A percentile compares a stretch with the other conserved stretches of the same genome.
phyloP scores from a whole-genome alignment of 768 basidiomycete genomes.

The Tylopilus plumbeoviolaceoides region DNA sequence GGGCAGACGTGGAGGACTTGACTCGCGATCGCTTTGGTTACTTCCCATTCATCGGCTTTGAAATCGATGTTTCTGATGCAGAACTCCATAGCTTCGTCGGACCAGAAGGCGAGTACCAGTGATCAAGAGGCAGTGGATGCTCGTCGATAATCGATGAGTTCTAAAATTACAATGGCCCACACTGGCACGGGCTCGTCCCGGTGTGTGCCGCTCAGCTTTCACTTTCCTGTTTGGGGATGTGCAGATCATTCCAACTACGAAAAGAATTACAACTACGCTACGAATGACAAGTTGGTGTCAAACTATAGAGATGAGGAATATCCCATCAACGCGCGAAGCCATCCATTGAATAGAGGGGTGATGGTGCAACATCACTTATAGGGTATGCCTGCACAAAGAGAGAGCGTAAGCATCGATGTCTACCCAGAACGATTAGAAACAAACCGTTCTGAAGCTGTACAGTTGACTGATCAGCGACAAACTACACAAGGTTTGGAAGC shows the following conservation, averaged over 20 bases:
- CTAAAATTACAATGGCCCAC: background rate
- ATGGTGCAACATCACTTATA: constrained; percentile 19
- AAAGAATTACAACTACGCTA: background rate
- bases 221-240: background rate
- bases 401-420: background rate
- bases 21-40: constrained; percentile 50
- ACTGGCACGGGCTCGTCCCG: too few species aligned
- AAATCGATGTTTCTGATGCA: constrained; percentile 29
- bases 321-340: background rate
- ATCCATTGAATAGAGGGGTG: background rate
- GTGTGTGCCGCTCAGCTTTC: too few species aligned
- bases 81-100: constrained; percentile 38
- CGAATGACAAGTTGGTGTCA: background rate
- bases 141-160: background rate
- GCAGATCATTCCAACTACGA: constrained; percentile 3
- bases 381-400: constrained; percentile 25
- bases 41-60: constrained; percentile 48
- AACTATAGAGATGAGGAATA: background rate
- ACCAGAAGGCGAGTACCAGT: too few species aligned
- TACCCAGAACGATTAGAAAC: constrained; percentile 6
- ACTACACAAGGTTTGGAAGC: background rate
- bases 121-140: too few species aligned
- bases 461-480: background rate
- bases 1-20: constrained; percentile 46
- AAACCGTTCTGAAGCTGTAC: constrained; percentile 48